Evolutionary conservation across 345 rosid species (phyloP), one percentile per base, ranked within the genome.

Genomic region (Adansonia digitata): DNA sequence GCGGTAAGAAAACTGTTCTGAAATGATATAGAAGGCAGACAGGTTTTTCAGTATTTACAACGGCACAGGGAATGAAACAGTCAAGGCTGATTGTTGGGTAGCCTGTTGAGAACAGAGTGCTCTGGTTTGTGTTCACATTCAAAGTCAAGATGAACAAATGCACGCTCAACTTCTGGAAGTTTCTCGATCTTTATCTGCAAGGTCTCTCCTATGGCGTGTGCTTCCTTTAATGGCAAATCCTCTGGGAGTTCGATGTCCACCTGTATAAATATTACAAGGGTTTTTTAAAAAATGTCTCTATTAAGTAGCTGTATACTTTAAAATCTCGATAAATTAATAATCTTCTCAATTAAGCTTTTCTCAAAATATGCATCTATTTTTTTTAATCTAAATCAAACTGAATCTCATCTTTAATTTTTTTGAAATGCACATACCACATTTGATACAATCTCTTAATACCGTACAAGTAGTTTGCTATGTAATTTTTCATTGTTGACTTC

Each of bases 101-200:
- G 84, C 80, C 81, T 85, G 82, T 49, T 89, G 52, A 89, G 88
- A 72, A 94, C 79, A 11, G 87, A 81, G 81, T 94, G 98, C 78
- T 94, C 97, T 15, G 98, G 96, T 77, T 92, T 94, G 77, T 94
- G 97, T 24, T 88, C 90, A 13, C 98, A 92, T 82, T 94, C 98
- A 57, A 77, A 90, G 76, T 92, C 98, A 3, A 94, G 87, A 87
- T 94, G 98, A 66, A 94, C 98, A 74, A 94, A 94, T 73, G 96
- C 97, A 39, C 97, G 81, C 82, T 94, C 97, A 7, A 94, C 97
- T 84, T 90, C 94, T 27, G 91, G 87, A 45, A 94, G 92, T 77
- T 81, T 87, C 84, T 94, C 97, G 2, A 94, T 83, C 80, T 90
- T 94, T 77, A 85, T 87, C 80, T 94, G 97, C 81, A 94, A 80